These are phyloP conservation scores for Avena eriantha DNA, from an alignment of 176 grass and related monocot species.

Conservation along the genomic window DNA sequence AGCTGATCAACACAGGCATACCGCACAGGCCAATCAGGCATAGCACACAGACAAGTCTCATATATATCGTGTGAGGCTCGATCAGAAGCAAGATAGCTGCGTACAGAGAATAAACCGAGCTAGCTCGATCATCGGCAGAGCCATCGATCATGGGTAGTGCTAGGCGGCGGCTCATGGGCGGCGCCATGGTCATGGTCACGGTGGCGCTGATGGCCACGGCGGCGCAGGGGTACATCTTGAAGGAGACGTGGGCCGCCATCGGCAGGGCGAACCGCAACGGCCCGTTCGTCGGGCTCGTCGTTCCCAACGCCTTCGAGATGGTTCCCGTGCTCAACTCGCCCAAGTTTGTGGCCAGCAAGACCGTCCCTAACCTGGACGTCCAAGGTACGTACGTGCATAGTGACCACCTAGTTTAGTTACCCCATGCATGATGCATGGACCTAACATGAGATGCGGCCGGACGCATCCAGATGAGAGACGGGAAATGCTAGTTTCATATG, in stretches of 20 bases:
- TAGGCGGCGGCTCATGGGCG: neutral
- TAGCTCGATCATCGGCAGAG: neutral
- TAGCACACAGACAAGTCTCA: neutral
- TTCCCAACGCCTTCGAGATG: conserved; percentile 85
- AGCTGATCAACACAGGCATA: neutral
- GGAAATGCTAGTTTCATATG: too few relatives aligned
- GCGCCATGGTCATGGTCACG: neutral
- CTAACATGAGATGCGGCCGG: too few relatives aligned
- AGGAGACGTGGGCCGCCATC: conserved; percentile 24
- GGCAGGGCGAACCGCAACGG: conserved; percentile 41
- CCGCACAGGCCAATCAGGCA: neutral
- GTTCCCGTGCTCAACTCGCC: conserved; percentile 56
- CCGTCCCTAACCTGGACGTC: conserved; percentile 62
- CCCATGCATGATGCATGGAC: too few relatives aligned
- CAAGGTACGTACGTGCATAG: conserved; percentile 48
- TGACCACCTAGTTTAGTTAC: neutral
- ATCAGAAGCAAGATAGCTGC: neutral
- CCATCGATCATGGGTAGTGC: neutral
- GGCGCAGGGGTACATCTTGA: neutral
- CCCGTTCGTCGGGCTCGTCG: conserved; percentile 68
- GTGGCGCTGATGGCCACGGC: conserved; percentile 1
- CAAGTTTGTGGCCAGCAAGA: conserved; percentile 27
- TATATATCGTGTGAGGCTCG: neutral
- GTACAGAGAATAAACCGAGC: neutral
- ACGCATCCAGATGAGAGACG: too few relatives aligned